Base-by-base conservation (phyloP, 2,329 filamentous ascomycete genomes). In the Colletotrichum nymphaeae region DNA sequence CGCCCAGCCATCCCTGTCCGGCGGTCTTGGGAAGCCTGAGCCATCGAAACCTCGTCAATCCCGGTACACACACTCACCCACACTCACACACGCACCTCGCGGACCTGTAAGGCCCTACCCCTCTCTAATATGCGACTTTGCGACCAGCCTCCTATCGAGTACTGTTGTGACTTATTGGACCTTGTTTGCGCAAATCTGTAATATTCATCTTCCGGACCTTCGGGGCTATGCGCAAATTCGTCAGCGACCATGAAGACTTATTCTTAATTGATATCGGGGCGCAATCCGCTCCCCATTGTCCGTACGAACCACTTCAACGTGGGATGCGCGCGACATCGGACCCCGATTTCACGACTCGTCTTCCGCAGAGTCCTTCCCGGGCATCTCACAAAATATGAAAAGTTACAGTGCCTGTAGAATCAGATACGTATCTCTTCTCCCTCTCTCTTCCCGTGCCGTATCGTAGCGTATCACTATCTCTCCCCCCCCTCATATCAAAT, bases 1-100 rank as follows among this genome's bases (percentile, higher is more conserved):
- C 59, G 66, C 46, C 66, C 70, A 64, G 70, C 94, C 30, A 73
- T 73, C 66, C 66, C 53, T 70, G 70, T 65, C 66, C 66, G 60
- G 59, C 66, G 60, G 59, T 64, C 60, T 56, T 67, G 69, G 70
- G 37, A 42, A 30, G 42, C 19, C 42, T 49, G 42, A 49, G 42
- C 70, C 59, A 59, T 73, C 70, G 70, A 73, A 72, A 70, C 70
- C 66, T 64, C 70, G 16, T 58, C 59, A 64, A 69, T 73, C 66
- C 70, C 65, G 66, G 55, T 46, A 19, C 42, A 59, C 53, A 42
- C 37, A 19, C 37, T 16, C 35, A 5, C 5, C 5, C 35, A 42
- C 37, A 16, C 37, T 16, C 37, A 42, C 37, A 7, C 37, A 42
- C 35, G 16, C 37, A 16, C 37, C 37, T 37, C 53, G 65, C 58